Evolutionary conservation across 805 yeast species (phyloP).

Genomic region (Starmerella kuoi): DNA sequence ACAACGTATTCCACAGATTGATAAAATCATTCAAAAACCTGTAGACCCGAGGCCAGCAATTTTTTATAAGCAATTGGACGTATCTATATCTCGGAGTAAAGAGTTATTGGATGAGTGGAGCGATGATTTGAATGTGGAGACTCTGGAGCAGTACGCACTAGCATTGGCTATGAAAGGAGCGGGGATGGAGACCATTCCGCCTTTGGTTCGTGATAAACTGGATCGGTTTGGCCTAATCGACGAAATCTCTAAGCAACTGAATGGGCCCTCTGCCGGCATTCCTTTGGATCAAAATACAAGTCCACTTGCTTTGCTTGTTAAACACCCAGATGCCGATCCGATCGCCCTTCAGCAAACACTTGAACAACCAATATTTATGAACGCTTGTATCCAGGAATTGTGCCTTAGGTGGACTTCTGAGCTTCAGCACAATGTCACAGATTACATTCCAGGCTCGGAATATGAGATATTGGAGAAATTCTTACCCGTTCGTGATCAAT

Average conservation of each 20-base stretch:
- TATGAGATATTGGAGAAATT: background rate
- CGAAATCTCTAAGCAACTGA: background rate
- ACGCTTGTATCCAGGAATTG: background rate
- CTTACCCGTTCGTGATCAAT: constrained; percentile 2
- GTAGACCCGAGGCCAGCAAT: constrained; percentile 3
- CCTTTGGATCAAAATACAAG: background rate
- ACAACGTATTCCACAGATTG: constrained; percentile 12
- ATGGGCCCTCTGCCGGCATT: background rate
- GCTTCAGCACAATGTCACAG: background rate
- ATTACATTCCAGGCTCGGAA: background rate
- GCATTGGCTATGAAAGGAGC: background rate
- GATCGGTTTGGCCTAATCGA: background rate
- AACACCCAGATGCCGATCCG: background rate
- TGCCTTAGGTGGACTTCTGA: background rate
- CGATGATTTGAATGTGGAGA: background rate
- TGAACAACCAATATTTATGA: background rate
- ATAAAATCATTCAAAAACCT: constrained; percentile 5
- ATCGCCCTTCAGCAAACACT: background rate
- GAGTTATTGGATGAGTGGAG: background rate
- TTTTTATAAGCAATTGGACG: background rate
- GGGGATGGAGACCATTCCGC: background rate
- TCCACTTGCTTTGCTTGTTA: background rate
- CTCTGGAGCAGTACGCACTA: constrained; percentile 2
- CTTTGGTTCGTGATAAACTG: background rate
- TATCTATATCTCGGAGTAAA: background rate